Conservation (phyloP, 2,329 filamentous ascomycete genomes). For the Lojkania enalia region DNA sequence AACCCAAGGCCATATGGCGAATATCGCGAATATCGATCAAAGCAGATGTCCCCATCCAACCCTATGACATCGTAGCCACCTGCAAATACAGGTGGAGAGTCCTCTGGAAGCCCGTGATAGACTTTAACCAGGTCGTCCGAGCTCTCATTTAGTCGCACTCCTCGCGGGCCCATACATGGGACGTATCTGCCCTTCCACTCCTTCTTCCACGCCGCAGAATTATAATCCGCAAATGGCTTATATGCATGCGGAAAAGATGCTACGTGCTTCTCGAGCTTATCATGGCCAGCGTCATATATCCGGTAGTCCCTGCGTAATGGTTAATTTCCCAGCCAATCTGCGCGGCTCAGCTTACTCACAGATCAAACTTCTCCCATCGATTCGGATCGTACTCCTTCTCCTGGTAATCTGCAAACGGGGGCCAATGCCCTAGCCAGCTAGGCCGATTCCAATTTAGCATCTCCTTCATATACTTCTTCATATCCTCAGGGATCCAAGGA, state of each 20-base stretch:
- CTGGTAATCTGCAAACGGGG: slow-evolving; percentile 49
- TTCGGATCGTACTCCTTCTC: slow-evolving; percentile 52
- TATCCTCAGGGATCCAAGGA: slow-evolving; percentile 23
- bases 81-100: slow-evolving; percentile 42
- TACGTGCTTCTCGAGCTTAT: slow-evolving; percentile 29
- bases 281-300: slow-evolving; percentile 43
- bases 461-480: slow-evolving; percentile 45
- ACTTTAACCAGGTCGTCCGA: slow-evolving; percentile 67
- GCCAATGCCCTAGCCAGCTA: slow-evolving; percentile 47
- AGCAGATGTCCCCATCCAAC: slow-evolving; percentile 60
- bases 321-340: neutral
- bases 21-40: slow-evolving; percentile 60
- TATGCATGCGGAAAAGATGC: slow-evolving; percentile 59
- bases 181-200: slow-evolving; percentile 62
- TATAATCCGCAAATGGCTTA: slow-evolving; percentile 73
- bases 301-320: slow-evolving; percentile 39
- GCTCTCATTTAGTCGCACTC: slow-evolving; percentile 55
- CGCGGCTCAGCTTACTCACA: slow-evolving; percentile 25
- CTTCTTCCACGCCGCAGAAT: slow-evolving; percentile 62
- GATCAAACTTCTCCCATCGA: slow-evolving; percentile 51
- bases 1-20: slow-evolving; percentile 62
- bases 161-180: slow-evolving; percentile 65
- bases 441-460: slow-evolving; percentile 49
- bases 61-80: slow-evolving; percentile 45
- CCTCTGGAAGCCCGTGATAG: slow-evolving; percentile 58